A percentile compares a stretch with the other conserved stretches of the same genome.
phyloP scores from a whole-genome alignment of 83 land plant species.

The Diphasiastrum complanatum region DNA sequence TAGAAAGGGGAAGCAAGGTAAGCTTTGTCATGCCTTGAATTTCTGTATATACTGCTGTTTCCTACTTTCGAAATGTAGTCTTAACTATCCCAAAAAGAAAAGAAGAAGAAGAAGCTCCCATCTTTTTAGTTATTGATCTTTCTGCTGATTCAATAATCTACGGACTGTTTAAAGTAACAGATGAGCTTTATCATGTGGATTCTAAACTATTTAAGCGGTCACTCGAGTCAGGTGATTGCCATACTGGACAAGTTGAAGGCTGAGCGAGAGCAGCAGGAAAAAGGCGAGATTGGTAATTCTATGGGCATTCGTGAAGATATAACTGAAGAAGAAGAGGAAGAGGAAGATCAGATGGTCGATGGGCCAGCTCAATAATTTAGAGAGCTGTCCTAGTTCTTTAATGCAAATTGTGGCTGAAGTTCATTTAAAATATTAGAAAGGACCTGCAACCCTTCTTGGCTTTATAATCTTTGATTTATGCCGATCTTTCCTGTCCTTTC shows the following conservation, averaged over 20 bases:
- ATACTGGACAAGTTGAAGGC: slow-evolving; percentile 28
- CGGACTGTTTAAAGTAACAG: not conserved
- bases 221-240: slow-evolving; percentile 24
- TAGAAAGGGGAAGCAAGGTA: slow-evolving; percentile 93
- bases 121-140: not conserved
- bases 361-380: too few species aligned
- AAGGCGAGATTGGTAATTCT: slow-evolving; percentile 11
- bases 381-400: too few species aligned
- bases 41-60: not conserved
- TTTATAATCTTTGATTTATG: too few species aligned
- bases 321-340: slow-evolving; percentile 15
- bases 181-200: not conserved
- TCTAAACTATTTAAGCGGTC: not conserved
- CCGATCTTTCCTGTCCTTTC: too few species aligned
- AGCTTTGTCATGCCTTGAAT: not conserved
- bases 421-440: too few species aligned
- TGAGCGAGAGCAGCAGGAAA: slow-evolving; percentile 31
- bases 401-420: too few species aligned
- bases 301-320: slow-evolving; percentile 19
- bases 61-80: not conserved
- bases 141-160: not conserved
- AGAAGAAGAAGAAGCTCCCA: not conserved
- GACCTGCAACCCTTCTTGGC: too few species aligned
- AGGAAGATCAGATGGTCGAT: too few species aligned
- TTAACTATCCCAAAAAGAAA: not conserved